Percentiles rank a stretch among this genome's conserved stretches.
Evolutionary conservation across 2,329 filamentous ascomycete genomes (phyloP).

Genomic region (Fusarium piperis): DNA sequence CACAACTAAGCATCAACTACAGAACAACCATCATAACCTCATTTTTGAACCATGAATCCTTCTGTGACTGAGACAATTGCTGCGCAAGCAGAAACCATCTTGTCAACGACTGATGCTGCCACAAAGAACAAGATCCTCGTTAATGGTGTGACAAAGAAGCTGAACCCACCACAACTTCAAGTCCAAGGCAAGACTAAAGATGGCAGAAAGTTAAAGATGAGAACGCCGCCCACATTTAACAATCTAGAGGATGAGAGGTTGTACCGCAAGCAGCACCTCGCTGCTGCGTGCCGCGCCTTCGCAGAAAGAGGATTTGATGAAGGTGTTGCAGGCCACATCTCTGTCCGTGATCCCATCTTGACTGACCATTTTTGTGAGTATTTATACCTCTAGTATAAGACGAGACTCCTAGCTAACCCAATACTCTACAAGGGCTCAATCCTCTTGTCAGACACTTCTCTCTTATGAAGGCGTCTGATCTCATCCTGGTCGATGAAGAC

Average conservation of each 20-base stretch:
- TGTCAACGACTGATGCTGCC: background rate
- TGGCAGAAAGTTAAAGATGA: background rate
- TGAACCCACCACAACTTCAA: background rate
- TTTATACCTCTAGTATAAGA: background rate
- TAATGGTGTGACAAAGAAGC: background rate
- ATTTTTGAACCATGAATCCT: background rate
- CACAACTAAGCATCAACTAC: background rate
- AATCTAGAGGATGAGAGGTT: background rate
- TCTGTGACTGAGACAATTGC: background rate
- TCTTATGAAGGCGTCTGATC: constrained; percentile 52
- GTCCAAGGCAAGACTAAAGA: background rate
- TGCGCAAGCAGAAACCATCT: background rate
- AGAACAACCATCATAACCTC: background rate
- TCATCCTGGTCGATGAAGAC: constrained; percentile 65
- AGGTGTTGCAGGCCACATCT: background rate
- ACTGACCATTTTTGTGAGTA: background rate
- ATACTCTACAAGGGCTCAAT: background rate
- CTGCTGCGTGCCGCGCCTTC: background rate
- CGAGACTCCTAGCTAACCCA: background rate
- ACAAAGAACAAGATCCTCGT: background rate
- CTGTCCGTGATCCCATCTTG: background rate
- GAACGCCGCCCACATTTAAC: background rate
- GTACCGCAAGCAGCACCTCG: background rate
- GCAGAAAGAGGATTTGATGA: background rate
- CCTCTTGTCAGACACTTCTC: background rate